Evolutionary conservation across 2,329 filamentous ascomycete species (phyloP).

Genomic region (Claviceps africana): DNA sequence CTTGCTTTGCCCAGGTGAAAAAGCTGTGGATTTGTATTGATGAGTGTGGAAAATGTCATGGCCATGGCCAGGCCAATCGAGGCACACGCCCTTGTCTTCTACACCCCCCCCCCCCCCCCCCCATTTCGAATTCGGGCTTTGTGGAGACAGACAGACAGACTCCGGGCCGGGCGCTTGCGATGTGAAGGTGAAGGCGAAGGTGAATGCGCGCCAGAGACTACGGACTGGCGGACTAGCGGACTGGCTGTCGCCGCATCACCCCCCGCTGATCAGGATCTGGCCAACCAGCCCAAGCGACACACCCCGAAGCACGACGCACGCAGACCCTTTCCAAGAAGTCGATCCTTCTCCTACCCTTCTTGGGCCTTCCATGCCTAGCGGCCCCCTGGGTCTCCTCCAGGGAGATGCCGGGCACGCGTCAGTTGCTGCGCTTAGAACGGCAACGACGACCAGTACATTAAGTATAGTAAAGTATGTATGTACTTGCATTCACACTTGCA

Average conservation of each 20-base stretch:
- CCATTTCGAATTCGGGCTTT: background rate
- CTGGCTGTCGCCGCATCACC: background rate
- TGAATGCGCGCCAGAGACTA: too few species aligned
- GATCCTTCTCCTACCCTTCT: constrained; percentile 17
- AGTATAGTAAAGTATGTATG: too few species aligned
- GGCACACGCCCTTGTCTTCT: background rate
- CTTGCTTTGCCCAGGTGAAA: background rate
- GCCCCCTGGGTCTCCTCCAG: too few species aligned
- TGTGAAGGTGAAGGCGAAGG: too few species aligned
- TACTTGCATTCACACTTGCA: too few species aligned
- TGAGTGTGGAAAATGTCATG: too few species aligned
- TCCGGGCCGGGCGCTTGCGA: background rate
- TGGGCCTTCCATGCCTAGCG: constrained; percentile 9
- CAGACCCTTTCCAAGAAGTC: constrained; percentile 13
- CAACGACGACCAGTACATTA: constrained; percentile 14
- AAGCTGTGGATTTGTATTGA: too few species aligned
- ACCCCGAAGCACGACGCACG: background rate
- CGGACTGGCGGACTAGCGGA: background rate
- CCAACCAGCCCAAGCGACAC: background rate
- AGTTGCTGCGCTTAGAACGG: constrained; percentile 11
- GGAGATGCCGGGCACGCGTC: background rate
- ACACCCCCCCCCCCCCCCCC: background rate
- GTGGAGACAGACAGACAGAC: too few species aligned
- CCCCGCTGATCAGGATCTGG: background rate
- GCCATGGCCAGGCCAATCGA: background rate